These are phyloP conservation scores for Exophiala alcalophila DNA, from an alignment of 2,329 filamentous ascomycete species.

Conservation along the genomic window DNA sequence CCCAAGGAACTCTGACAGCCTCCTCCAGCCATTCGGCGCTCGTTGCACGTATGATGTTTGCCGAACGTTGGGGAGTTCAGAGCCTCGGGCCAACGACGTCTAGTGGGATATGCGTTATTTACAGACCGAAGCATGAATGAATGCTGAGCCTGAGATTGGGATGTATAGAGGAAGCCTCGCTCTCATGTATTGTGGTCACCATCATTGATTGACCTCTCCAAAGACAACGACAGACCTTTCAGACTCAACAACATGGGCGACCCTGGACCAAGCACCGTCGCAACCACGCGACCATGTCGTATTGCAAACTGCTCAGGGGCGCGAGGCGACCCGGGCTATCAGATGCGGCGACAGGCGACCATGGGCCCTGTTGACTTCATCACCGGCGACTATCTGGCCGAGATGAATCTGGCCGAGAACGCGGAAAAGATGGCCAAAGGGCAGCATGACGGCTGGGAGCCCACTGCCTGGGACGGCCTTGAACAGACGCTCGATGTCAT, in stretches of 20 bases:
- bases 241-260: slow-evolving; percentile 22
- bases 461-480: slow-evolving; percentile 51
- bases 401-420: slow-evolving; percentile 47
- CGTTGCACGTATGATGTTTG: too few relatives aligned
- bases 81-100: too few relatives aligned
- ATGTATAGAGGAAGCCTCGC: too few relatives aligned
- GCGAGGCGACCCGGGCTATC: slow-evolving; percentile 36
- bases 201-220: too few relatives aligned
- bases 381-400: slow-evolving; percentile 53
- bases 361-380: slow-evolving; percentile 49
- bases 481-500: slow-evolving; percentile 47
- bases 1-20: too few relatives aligned
- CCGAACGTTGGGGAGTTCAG: too few relatives aligned
- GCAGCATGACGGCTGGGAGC: slow-evolving; percentile 45
- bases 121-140: too few relatives aligned
- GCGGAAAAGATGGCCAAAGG: slow-evolving; percentile 42
- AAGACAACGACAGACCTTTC: too few relatives aligned
- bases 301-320: slow-evolving; percentile 39
- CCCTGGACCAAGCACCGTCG: slow-evolving; percentile 6
- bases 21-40: too few relatives aligned
- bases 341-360: slow-evolving; percentile 40
- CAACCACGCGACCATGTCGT: slow-evolving; percentile 31
- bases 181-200: too few relatives aligned
- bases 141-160: too few relatives aligned
- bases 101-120: too few relatives aligned